Base-by-base conservation (phyloP, 169 alveolate genomes). In the Perkinsus marinus region DNA sequence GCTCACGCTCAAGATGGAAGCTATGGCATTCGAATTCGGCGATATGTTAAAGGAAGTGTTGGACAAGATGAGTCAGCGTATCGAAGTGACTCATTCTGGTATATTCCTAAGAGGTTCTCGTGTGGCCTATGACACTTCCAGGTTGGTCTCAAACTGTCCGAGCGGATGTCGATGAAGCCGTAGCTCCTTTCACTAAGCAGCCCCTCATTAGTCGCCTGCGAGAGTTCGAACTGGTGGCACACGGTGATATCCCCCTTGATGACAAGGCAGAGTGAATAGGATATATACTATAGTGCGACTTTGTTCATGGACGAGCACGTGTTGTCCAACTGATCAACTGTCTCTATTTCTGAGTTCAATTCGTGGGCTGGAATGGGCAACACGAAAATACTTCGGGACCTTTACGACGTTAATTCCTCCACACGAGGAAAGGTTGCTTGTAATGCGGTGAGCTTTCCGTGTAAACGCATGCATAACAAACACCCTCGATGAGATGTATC, bases 1-100 rank as follows among this genome's bases (percentile, higher is more conserved):
- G 79, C 34, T 57, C 37, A 57, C 79, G 79, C 79, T 13, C 22
- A 57, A 57, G 22, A 57, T 57, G 79, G 79, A 57, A 30, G 79
- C 91, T 19, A 90, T 39, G 91, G 91, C 91, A 0, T 90, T 90
- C 91, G 91, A 90, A 39, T 90, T 90, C 37, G 91, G 79, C 43
- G 91, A 90, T 39, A 90, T 90, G 91, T 79, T 90, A n/a, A 90
- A 90, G 39, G 91, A 90, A 57, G 57, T 57, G 36, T 79, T 90
- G 39, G 91, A 90, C 39, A 90, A 90, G 91, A 90, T 90, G 91
- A 39, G 69, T 37, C 91, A 90, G 79, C 41, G 91, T 7, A 90
- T 90, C 30, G 91, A 90, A 30, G 79, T 36, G 43, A 38, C 39
- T 6, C 43, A 69, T 69, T 7, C 90, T 34, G 90, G 41, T 69